Conservation (phyloP, 1,284 basidiomycete genomes). For the Pseudomicrostroma phylloplanum region DNA sequence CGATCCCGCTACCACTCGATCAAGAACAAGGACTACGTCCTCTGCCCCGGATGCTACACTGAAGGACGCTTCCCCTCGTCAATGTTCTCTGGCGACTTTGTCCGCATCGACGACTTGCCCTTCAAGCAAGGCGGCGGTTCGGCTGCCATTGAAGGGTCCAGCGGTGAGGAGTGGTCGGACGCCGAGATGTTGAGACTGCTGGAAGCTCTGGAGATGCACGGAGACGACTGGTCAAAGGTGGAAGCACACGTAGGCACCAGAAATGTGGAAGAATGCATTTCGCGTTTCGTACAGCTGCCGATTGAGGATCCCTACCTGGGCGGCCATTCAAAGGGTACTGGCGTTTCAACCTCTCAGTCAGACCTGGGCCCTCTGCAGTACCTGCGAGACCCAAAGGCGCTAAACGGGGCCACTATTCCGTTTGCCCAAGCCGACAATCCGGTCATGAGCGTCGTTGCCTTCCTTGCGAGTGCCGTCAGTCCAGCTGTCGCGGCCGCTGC, state of each 20-base stretch:
- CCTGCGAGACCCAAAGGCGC: slow-evolving; percentile 33
- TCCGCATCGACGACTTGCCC: slow-evolving; percentile 63
- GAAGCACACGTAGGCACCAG: slow-evolving; percentile 87
- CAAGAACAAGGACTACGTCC: slow-evolving; percentile 82
- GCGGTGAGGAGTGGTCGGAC: slow-evolving; percentile 74
- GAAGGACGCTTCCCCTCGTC: slow-evolving; percentile 91
- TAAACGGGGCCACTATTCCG: slow-evolving; percentile 54
- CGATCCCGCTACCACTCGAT: slow-evolving; percentile 82
- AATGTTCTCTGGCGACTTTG: slow-evolving; percentile 97
- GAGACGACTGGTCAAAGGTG: slow-evolving; percentile 90
- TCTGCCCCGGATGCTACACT: slow-evolving; percentile 66
- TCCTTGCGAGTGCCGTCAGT: slow-evolving; percentile 84
- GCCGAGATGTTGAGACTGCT: slow-evolving; percentile 81
- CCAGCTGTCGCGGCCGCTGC: slow-evolving; percentile 88
- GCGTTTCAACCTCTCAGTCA: slow-evolving; percentile 23
- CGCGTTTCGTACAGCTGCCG: slow-evolving; percentile 88
- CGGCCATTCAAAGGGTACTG: slow-evolving; percentile 46
- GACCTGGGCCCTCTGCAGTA: slow-evolving; percentile 72
- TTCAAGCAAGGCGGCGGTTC: slow-evolving; percentile 55
- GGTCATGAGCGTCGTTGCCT: slow-evolving; percentile 96
- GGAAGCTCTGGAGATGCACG: slow-evolving; percentile 95
- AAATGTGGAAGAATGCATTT: slow-evolving; percentile 87
- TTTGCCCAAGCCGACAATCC: slow-evolving; percentile 95
- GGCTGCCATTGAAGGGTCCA: slow-evolving; percentile 54
- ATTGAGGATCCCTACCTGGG: slow-evolving; percentile 84